Percentiles rank a stretch among this genome's conserved stretches.
phyloP scores from a whole-genome alignment of 768 basidiomycete species.

The Rhizopogon rudus region DNA sequence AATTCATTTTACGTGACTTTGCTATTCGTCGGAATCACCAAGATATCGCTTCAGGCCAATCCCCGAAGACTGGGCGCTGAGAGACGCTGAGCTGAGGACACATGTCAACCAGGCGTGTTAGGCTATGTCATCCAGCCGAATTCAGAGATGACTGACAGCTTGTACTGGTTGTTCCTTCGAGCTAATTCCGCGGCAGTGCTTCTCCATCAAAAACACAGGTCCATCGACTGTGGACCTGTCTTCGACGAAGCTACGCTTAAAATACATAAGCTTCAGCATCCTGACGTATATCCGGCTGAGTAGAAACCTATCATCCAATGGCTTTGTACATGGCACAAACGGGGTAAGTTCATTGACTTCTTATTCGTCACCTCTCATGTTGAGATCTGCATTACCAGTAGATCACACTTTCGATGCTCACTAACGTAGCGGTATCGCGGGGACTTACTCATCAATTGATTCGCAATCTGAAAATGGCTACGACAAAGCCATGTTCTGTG shows the following conservation, averaged over 20 bases:
- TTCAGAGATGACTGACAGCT: constrained; percentile 36
- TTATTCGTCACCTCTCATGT: constrained; percentile 8
- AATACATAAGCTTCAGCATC: constrained; percentile 34
- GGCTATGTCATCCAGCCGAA: constrained; percentile 19
- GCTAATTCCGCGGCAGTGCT: constrained; percentile 54
- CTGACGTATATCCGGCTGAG: constrained; percentile 18
- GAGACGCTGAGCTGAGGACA: neutral
- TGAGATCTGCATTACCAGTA: constrained; percentile 35
- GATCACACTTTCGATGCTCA: constrained; percentile 56
- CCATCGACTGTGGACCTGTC: constrained; percentile 43
- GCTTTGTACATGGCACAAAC: constrained; percentile 50
- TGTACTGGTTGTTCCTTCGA: constrained; percentile 58
- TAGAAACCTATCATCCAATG: constrained; percentile 33
- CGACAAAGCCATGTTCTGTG: constrained; percentile 20
- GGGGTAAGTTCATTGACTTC: constrained; percentile 35
- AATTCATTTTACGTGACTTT: no score
- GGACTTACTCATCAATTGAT: constrained; percentile 59
- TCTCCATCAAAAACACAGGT: constrained; percentile 36
- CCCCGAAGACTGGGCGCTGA: no score
- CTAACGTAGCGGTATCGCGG: constrained; percentile 56
- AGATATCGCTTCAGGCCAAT: no score
- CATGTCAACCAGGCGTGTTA: neutral
- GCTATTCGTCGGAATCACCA: no score
- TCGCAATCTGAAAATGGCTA: constrained; percentile 42
- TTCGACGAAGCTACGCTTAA: constrained; percentile 48